A percentile compares a stretch with the other conserved stretches of the same genome.
Evolutionary conservation across 495 filamentous ascomycete genomes (phyloP).

Genomic region (Friedmanniomyces simplex): DNA sequence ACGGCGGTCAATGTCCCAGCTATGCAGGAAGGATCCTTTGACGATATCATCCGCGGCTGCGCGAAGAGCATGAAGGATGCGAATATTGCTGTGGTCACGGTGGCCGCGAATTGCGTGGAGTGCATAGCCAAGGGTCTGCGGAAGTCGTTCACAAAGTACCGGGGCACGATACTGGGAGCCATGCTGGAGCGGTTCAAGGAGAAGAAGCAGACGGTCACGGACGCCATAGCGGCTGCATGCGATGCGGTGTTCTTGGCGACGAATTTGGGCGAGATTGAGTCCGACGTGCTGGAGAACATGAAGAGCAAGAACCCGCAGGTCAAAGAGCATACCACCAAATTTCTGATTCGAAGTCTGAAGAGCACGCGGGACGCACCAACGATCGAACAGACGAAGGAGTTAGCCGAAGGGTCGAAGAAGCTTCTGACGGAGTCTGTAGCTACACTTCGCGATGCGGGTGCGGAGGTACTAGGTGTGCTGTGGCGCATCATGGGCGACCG

Average conservation of each 20-base stretch:
- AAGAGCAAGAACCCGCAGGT: slow-evolving; percentile 95
- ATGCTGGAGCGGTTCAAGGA: slow-evolving; percentile 95
- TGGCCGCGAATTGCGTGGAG: slow-evolving; percentile 90
- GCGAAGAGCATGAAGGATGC: slow-evolving; percentile 99
- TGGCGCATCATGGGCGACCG: slow-evolving; percentile 99
- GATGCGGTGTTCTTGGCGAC: slow-evolving; percentile 79
- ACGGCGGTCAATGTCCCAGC: slow-evolving; percentile 70
- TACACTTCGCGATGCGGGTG: slow-evolving; percentile 72
- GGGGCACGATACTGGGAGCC: slow-evolving; percentile 64
- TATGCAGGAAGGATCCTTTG: slow-evolving; percentile 83
- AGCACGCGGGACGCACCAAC: slow-evolving; percentile 72
- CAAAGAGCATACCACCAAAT: slow-evolving; percentile 87
- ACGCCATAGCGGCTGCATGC: slow-evolving; percentile 74
- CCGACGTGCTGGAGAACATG: slow-evolving; percentile 77
- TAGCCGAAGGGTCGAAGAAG: slow-evolving; percentile 79
- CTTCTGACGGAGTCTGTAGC: slow-evolving; percentile 81
- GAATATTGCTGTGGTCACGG: slow-evolving; percentile 88
- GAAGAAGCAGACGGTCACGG: slow-evolving; percentile 83
- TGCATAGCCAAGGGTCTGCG: slow-evolving; percentile 81
- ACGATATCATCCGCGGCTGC: slow-evolving; percentile 67
- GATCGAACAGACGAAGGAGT: slow-evolving; percentile 71
- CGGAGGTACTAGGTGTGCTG: slow-evolving; percentile 83
- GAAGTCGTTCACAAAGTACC: slow-evolving; percentile 67
- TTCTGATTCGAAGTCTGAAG: slow-evolving; percentile 76
- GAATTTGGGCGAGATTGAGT: slow-evolving; percentile 68